Percentiles rank a stretch among this genome's conserved stretches.
These are phyloP conservation scores for Chaetoceros tenuissimus DNA, from an alignment of 108 stramenopile genomes.

Conservation along the genomic window DNA sequence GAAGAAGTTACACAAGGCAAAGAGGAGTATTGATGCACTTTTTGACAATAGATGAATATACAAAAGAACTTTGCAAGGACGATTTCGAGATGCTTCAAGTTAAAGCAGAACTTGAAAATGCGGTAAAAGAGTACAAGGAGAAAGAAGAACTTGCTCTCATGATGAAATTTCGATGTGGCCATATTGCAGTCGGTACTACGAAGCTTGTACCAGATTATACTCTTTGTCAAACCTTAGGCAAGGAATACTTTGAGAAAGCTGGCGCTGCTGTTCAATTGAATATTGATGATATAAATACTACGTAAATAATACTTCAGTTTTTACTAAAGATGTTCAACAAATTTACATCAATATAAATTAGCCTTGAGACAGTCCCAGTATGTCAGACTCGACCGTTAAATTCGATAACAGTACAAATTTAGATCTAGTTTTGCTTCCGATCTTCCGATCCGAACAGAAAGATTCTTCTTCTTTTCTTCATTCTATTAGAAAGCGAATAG, in stretches of 20 bases:
- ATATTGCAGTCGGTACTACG: conserved; percentile 61
- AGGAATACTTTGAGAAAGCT: conserved; percentile 53
- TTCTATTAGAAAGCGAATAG: too few relatives aligned
- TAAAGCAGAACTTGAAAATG: conserved; percentile 39
- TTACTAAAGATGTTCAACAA: too few relatives aligned
- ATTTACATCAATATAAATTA: too few relatives aligned
- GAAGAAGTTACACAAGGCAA: conserved; percentile 28
- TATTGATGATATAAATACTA: conserved; percentile 75
- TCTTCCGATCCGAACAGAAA: too few relatives aligned
- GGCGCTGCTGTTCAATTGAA: conserved; percentile 61
- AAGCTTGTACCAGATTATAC: conserved; percentile 63
- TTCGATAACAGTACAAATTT: too few relatives aligned
- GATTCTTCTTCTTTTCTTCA: too few relatives aligned
- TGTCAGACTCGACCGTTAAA: too few relatives aligned
- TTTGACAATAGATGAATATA: conserved; percentile 74
- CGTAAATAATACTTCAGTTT: too few relatives aligned
- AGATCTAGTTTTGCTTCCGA: too few relatives aligned
- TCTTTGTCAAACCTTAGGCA: conserved; percentile 56
- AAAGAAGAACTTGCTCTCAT: conserved; percentile 54
- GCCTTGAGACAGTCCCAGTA: too few relatives aligned
- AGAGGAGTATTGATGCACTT: conserved; percentile 68
- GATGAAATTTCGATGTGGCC: conserved; percentile 73
- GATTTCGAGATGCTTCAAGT: conserved; percentile 76
- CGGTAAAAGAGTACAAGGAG: conserved; percentile 56
- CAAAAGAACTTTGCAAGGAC: conserved; percentile 71